Evolutionary conservation across 495 filamentous ascomycete genomes (phyloP).

Genomic region (Aeminium ludgeri): DNA sequence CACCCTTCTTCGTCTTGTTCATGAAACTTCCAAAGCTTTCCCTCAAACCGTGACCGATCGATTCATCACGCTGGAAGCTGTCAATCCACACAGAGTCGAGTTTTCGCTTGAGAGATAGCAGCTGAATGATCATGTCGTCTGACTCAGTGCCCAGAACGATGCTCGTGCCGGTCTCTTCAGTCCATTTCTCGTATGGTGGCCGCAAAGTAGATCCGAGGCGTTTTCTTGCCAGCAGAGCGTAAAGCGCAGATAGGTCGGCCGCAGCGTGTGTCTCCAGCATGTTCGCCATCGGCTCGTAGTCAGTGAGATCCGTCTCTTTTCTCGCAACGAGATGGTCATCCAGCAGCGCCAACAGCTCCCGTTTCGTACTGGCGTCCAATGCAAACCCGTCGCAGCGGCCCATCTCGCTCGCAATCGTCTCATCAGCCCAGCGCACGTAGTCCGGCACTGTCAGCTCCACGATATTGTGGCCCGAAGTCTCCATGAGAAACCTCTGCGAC

Average conservation of each 20-base stretch:
- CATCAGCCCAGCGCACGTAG: constrained; percentile 51
- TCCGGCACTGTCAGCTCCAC: constrained; percentile 39
- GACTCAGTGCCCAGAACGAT: constrained; percentile 69
- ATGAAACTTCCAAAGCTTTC: constrained; percentile 81
- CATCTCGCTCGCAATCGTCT: constrained; percentile 52
- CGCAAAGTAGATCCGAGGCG: constrained; percentile 48
- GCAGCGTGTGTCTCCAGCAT: constrained; percentile 51
- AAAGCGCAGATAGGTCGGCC: constrained; percentile 55
- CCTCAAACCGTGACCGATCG: constrained; percentile 56
- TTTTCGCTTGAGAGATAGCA: constrained; percentile 66
- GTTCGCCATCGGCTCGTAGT: constrained; percentile 40
- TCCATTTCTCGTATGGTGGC: constrained; percentile 58
- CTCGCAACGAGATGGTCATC: constrained; percentile 48
- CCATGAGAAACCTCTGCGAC: constrained; percentile 46
- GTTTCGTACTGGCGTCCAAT: constrained; percentile 65
- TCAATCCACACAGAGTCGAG: constrained; percentile 57
- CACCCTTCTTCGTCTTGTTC: constrained; percentile 58
- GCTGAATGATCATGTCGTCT: constrained; percentile 70
- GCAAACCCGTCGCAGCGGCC: constrained; percentile 59
- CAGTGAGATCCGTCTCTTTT: constrained; percentile 29
- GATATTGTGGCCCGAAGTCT: constrained; percentile 48
- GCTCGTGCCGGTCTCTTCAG: constrained; percentile 50
- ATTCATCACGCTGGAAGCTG: constrained; percentile 57
- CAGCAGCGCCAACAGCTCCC: constrained; percentile 51
- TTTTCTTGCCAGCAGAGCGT: constrained; percentile 50